phyloP scores from a whole-genome alignment of 1,284 basidiomycete genomes.

The Trichosporon sp. region DNA sequence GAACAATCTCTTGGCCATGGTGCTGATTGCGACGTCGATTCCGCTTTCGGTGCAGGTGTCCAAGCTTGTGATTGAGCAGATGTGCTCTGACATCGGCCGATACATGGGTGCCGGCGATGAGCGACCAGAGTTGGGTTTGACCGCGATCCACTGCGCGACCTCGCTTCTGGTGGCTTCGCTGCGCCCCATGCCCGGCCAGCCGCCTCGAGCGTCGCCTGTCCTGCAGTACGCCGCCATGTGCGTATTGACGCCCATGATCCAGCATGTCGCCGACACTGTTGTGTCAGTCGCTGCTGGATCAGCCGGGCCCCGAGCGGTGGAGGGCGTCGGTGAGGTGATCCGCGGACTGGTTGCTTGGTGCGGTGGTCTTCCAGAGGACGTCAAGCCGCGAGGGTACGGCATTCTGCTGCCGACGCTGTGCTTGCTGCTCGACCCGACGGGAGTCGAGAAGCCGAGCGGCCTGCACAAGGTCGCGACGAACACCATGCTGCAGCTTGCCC shows the following conservation, averaged over 20 bases:
- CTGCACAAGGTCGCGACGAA: slow-evolving; percentile 68
- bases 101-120: slow-evolving; percentile 64
- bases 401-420: slow-evolving; percentile 78
- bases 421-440: slow-evolving; percentile 66
- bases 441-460: slow-evolving; percentile 58
- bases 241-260: slow-evolving; percentile 76
- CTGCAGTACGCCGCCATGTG: slow-evolving; percentile 72
- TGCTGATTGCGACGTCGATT: slow-evolving; percentile 80
- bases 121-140: slow-evolving; percentile 72
- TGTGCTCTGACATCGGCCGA: slow-evolving; percentile 79
- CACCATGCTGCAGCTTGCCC: slow-evolving; percentile 76
- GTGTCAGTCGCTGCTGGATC: slow-evolving; percentile 60
- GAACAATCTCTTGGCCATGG: slow-evolving; percentile 83
- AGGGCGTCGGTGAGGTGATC: slow-evolving; percentile 73
- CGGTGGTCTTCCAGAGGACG: slow-evolving; percentile 64
- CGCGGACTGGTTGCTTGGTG: slow-evolving; percentile 75
- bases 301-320: slow-evolving; percentile 58
- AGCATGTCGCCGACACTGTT: slow-evolving; percentile 71
- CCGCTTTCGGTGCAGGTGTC: slow-evolving; percentile 71
- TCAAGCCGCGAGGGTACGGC: slow-evolving; percentile 68
- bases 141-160: slow-evolving; percentile 83
- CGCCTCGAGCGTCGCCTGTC: slow-evolving; percentile 55
- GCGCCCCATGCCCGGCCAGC: slow-evolving; percentile 32
- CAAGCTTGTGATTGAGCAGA: slow-evolving; percentile 76
- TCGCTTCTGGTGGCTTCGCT: slow-evolving; percentile 69